Conservation (phyloP, 2,329 filamentous ascomycete species). For the Penicillium sp. region DNA sequence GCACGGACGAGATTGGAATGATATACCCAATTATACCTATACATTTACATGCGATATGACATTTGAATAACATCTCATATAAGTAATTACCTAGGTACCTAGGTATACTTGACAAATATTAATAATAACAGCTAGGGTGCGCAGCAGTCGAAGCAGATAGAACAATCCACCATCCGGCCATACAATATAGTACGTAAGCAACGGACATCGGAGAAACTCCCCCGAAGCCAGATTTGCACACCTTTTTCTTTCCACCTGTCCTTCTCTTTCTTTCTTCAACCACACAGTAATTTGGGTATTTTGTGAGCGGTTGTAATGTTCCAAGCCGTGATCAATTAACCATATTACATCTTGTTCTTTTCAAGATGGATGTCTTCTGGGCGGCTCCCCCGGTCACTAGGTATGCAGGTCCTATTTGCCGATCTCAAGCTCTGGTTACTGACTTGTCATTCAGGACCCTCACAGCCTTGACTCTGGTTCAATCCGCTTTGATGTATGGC, state of each 20-base stretch:
- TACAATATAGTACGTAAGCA: not conserved
- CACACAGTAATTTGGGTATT: constrained; percentile 4
- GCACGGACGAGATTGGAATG: constrained; percentile 23
- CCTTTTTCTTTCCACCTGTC: constrained; percentile 21
- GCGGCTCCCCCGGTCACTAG: constrained; percentile 64
- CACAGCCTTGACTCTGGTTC: constrained; percentile 60
- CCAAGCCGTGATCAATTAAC: constrained; percentile 12
- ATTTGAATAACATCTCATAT: not conserved
- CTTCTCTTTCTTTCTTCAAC: constrained; percentile 9
- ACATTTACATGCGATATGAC: not conserved
- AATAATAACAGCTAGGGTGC: not conserved
- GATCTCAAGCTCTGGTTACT: constrained; percentile 44
- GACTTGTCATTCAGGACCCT: constrained; percentile 57
- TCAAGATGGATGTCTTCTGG: constrained; percentile 61
- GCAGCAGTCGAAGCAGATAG: not conserved
- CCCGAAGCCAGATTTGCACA: constrained; percentile 17
- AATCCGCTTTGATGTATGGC: constrained; percentile 61
- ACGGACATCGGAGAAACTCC: constrained; percentile 19
- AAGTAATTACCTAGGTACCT: too few species aligned
- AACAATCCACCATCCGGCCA: not conserved
- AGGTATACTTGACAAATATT: not conserved
- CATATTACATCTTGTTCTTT: constrained; percentile 8
- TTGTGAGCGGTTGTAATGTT: constrained; percentile 13
- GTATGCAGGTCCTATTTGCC: constrained; percentile 44
- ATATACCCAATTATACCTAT: not conserved